A percentile compares a stretch with the other conserved stretches of the same genome.
These are phyloP conservation scores for Saccharum officinarum DNA, from an alignment of 176 grass and related monocot genomes.

Conservation along the genomic window DNA sequence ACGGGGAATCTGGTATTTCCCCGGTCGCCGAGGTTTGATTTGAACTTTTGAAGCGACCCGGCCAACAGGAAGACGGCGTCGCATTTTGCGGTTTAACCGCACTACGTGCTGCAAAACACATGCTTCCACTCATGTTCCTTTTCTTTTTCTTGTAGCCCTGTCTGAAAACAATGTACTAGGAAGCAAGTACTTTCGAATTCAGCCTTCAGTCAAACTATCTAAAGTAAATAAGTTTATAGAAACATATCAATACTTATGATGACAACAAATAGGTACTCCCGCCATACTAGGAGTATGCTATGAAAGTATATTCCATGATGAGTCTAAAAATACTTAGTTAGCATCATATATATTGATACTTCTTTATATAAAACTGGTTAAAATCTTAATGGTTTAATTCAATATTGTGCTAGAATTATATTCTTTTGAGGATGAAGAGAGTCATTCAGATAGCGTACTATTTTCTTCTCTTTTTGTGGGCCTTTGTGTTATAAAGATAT, in stretches of 20 bases:
- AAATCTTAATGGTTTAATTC: neutral
- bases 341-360: too few species aligned
- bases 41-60: neutral
- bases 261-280: too few species aligned
- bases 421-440: neutral
- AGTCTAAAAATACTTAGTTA: too few species aligned
- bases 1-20: neutral
- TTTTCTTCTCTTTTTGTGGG: neutral
- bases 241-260: too few species aligned
- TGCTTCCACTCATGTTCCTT: neutral
- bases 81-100: neutral
- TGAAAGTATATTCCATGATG: too few species aligned
- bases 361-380: neutral
- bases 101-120: neutral
- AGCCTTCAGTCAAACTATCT: too few species aligned
- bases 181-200: too few species aligned
- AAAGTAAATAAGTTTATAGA: too few species aligned
- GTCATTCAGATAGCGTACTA: neutral
- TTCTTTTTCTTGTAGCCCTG: neutral
- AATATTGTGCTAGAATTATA: neutral
- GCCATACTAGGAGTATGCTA: too few species aligned
- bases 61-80: neutral
- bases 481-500: neutral
- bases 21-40: slow-evolving; percentile 4
- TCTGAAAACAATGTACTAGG: too few species aligned